Percentiles rank a stretch among this genome's conserved stretches.
Conservation (phyloP, 805 yeast species). For the Kuraishia capsulata region DNA sequence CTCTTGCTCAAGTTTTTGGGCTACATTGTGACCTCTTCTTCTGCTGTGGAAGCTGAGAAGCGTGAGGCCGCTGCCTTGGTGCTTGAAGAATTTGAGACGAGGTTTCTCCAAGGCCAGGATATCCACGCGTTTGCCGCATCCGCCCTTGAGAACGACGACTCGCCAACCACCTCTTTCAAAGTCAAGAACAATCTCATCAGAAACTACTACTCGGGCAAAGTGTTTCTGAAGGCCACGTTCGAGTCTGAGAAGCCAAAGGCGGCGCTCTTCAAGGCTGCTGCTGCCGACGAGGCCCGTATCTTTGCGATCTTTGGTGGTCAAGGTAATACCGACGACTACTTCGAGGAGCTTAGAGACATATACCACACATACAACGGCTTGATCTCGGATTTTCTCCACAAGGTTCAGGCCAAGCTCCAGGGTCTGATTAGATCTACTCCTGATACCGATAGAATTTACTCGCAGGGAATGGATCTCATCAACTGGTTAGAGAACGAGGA, state of each 20-base stretch:
- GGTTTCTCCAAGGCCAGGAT: conserved; percentile 67
- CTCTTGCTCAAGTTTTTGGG: conserved; percentile 80
- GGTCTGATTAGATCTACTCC: conserved; percentile 60
- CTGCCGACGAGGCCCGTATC: conserved; percentile 47
- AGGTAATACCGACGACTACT: conserved; percentile 96
- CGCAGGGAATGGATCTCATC: conserved; percentile 87
- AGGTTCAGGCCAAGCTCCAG: conserved; percentile 62
- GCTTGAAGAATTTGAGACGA: conserved; percentile 75
- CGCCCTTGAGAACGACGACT: conserved; percentile 46
- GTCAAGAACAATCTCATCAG: conserved; percentile 63
- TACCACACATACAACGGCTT: conserved; percentile 71
- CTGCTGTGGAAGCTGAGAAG: conserved; percentile 19
- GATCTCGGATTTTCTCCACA: conserved; percentile 58
- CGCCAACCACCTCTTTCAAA: conserved; percentile 62
- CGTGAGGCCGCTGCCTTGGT: conserved; percentile 58
- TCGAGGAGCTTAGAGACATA: conserved; percentile 87
- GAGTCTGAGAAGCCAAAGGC: not conserved
- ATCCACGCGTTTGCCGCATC: conserved; percentile 83
- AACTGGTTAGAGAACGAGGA: conserved; percentile 83
- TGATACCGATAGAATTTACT: conserved; percentile 78
- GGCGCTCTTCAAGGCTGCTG: conserved; percentile 58
- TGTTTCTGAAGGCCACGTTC: conserved; percentile 9
- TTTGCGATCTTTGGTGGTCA: conserved; percentile 97
- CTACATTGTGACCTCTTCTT: conserved; percentile 30
- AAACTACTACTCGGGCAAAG: conserved; percentile 51